A percentile compares a stretch with the other conserved stretches of the same genome.
These are phyloP conservation scores for Aspergillus cejpii DNA, from an alignment of 2,329 filamentous ascomycete species.

Conservation along the genomic window DNA sequence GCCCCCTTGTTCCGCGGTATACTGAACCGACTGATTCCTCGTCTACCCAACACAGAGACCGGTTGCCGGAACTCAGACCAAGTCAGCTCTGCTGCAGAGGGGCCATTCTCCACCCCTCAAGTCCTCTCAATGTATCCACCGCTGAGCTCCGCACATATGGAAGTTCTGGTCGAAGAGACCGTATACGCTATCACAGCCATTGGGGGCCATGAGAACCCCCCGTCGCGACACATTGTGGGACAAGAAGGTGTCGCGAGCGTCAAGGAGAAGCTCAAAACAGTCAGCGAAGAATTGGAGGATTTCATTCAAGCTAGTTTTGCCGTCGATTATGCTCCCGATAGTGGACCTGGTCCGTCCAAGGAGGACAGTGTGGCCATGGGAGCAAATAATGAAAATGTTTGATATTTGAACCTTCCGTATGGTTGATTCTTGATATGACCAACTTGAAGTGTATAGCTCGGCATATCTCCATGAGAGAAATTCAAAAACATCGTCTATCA, in stretches of 20 bases:
- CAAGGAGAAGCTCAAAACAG: slow-evolving; percentile 92
- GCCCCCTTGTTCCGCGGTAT: slow-evolving; percentile 80
- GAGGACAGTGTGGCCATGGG: slow-evolving; percentile 15
- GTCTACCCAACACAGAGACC: slow-evolving; percentile 50
- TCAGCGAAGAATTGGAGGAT: slow-evolving; percentile 92
- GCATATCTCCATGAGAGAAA: too few species aligned
- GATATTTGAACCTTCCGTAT: slow-evolving; percentile 1
- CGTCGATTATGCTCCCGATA: slow-evolving; percentile 54
- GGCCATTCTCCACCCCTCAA: slow-evolving; percentile 37
- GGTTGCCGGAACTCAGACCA: slow-evolving; percentile 14
- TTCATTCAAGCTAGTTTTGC: slow-evolving; percentile 85
- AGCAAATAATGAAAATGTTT: slow-evolving; percentile 13
- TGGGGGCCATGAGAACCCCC: slow-evolving; percentile 91
- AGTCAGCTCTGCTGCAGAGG: slow-evolving; percentile 25
- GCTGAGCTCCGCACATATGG: slow-evolving; percentile 60
- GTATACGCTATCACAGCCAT: slow-evolving; percentile 87
- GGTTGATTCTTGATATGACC: background rate
- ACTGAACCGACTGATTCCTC: slow-evolving; percentile 69
- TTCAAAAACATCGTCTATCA: too few species aligned
- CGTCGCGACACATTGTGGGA: slow-evolving; percentile 87
- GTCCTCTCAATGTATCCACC: slow-evolving; percentile 67
- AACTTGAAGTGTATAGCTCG: too few species aligned
- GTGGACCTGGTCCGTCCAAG: slow-evolving; percentile 16
- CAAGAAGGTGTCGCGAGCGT: slow-evolving; percentile 80
- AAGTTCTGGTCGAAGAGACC: slow-evolving; percentile 75